Conservation (phyloP, 176 grass and related monocot genomes). For the Aegilops umbellulata region DNA sequence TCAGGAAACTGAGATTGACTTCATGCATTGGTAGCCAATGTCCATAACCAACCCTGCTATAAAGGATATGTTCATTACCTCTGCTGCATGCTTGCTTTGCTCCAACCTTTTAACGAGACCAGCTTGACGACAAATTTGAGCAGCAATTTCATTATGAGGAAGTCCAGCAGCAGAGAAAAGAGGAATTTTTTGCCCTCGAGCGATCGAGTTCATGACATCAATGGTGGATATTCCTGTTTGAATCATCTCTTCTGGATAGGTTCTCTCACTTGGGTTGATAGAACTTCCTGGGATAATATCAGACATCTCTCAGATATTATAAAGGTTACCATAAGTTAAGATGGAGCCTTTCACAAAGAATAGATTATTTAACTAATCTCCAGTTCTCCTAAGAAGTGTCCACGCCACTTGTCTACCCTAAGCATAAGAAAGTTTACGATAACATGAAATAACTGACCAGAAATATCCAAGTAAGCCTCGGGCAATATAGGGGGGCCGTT, state of each 20-base stretch:
- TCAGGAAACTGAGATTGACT: constrained; percentile 2
- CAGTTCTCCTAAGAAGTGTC: neutral
- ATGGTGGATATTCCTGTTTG: constrained; percentile 97
- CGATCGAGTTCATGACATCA: constrained; percentile 98
- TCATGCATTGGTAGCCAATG: neutral
- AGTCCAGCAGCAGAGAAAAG: constrained; percentile 94
- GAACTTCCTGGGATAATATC: constrained; percentile 66
- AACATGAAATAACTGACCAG: constrained; percentile 13
- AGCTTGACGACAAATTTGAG: constrained; percentile 94
- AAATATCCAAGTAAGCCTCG: constrained; percentile 17
- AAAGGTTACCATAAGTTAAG: constrained; percentile 8
- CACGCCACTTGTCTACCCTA: neutral
- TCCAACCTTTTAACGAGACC: constrained; percentile 86
- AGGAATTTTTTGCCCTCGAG: constrained; percentile 93
- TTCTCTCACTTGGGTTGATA: constrained; percentile 97
- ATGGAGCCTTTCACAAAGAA: neutral
- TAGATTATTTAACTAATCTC: neutral
- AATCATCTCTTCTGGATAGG: constrained; percentile 98
- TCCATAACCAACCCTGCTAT: neutral
- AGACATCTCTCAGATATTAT: neutral
- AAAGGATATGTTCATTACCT: constrained; percentile 25
- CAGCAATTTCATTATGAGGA: constrained; percentile 95
- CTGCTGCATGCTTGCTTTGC: constrained; percentile 57
- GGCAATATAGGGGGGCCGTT: constrained; percentile 3
- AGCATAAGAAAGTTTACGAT: neutral